These are phyloP conservation scores for Raffaelea arxii DNA, from an alignment of 2,329 filamentous ascomycete species.

Conservation along the genomic window DNA sequence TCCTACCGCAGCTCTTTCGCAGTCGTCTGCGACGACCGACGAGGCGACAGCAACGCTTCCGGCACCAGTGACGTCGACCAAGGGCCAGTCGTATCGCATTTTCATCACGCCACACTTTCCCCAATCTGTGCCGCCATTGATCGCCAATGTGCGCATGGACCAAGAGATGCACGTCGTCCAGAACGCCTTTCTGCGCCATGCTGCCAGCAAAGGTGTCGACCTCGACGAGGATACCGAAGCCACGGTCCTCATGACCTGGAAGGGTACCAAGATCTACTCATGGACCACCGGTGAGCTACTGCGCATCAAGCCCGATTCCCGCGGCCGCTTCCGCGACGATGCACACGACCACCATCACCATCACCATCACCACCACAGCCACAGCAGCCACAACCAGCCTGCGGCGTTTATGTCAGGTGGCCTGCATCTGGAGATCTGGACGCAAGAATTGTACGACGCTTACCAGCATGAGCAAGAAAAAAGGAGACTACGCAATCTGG, in stretches of 20 bases:
- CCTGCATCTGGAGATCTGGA: constrained; percentile 73
- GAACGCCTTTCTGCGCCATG: constrained; percentile 57
- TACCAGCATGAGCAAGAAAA: constrained; percentile 40
- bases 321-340: constrained; percentile 31
- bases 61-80: neutral
- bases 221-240: constrained; percentile 32
- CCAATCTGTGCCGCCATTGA: constrained; percentile 24
- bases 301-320: constrained; percentile 40
- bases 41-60: neutral
- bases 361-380: constrained; percentile 31
- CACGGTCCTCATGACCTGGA: constrained; percentile 70
- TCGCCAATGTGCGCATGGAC: constrained; percentile 57
- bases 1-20: neutral
- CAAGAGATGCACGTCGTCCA: constrained; percentile 60
- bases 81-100: constrained; percentile 26
- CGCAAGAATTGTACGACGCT: constrained; percentile 46
- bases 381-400: neutral
- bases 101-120: constrained; percentile 59
- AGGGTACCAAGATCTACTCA: constrained; percentile 60
- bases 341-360: constrained; percentile 30
- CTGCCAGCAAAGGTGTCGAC: constrained; percentile 36
- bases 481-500: constrained; percentile 31
- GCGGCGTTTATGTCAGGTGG: constrained; percentile 37
- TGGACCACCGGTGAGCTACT: constrained; percentile 64
- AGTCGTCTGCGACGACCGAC: neutral